Percentiles rank a stretch among this genome's conserved stretches.
phyloP scores from a whole-genome alignment of 495 filamentous ascomycete species.

The Durotheca rogersii region DNA sequence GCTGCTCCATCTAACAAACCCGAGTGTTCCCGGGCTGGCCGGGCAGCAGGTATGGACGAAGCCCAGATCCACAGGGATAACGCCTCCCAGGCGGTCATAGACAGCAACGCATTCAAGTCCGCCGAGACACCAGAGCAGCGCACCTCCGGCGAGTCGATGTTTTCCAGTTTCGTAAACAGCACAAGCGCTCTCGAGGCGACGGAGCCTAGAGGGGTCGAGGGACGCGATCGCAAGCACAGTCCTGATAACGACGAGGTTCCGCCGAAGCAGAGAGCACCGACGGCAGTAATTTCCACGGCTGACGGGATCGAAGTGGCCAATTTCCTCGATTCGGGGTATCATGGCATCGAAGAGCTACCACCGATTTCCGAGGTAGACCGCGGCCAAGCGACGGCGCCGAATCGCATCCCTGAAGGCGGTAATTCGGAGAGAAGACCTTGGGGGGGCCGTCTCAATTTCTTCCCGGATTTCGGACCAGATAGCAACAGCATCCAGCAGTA shows the following conservation, averaged over 20 bases:
- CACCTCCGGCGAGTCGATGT: constrained; percentile 41
- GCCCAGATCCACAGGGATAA: constrained; percentile 1
- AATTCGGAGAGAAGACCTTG: too few relatives aligned
- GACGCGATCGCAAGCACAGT: background rate
- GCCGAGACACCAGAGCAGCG: constrained; percentile 34
- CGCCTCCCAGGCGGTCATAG: background rate
- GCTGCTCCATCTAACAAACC: constrained; percentile 22
- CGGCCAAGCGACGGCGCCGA: constrained; percentile 34
- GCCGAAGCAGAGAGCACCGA: constrained; percentile 3
- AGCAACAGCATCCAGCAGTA: constrained; percentile 4
- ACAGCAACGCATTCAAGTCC: constrained; percentile 22
- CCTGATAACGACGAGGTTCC: background rate
- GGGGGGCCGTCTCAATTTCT: constrained; percentile 40
- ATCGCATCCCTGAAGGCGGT: constrained; percentile 37
- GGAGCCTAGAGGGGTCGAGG: constrained; percentile 22
- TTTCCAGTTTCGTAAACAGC: constrained; percentile 47
- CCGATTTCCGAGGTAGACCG: constrained; percentile 15
- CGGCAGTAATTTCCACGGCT: background rate
- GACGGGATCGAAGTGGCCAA: constrained; percentile 50
- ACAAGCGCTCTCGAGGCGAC: constrained; percentile 31
- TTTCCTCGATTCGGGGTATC: constrained; percentile 35
- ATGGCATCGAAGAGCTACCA: constrained; percentile 27
- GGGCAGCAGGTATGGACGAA: constrained; percentile 1
- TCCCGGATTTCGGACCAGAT: constrained; percentile 36
- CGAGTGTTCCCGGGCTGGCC: constrained; percentile 15